These are phyloP conservation scores for Pistacia atlantica DNA, from an alignment of 345 rosid species.

Conservation along the genomic window DNA sequence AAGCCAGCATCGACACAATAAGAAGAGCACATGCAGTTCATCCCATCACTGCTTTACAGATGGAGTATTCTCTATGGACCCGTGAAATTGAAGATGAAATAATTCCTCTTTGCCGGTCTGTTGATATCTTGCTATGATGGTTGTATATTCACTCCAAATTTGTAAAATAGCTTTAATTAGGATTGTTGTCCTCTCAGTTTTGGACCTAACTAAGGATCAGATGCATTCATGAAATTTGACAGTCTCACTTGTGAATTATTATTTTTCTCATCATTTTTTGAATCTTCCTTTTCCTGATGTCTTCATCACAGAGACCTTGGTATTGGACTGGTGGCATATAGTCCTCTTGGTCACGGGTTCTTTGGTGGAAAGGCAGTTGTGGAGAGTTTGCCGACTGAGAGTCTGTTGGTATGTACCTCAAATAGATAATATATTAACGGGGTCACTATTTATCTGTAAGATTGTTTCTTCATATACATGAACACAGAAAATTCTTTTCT, in stretches of 20 bases:
- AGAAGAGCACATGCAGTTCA: slow-evolving; percentile 42
- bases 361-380: too few species aligned
- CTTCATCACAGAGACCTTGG: slow-evolving; percentile 36
- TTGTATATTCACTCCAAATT: too few species aligned
- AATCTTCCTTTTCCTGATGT: too few species aligned
- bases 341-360: too few species aligned
- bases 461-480: neutral
- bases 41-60: slow-evolving; percentile 19
- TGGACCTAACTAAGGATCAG: too few species aligned
- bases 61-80: slow-evolving; percentile 48
- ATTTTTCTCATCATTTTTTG: too few species aligned
- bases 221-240: too few species aligned
- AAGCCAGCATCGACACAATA: slow-evolving; percentile 40
- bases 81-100: slow-evolving; percentile 41
- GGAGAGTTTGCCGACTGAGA: slow-evolving; percentile 17
- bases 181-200: too few species aligned
- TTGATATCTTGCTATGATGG: neutral
- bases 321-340: slow-evolving; percentile 38
- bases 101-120: slow-evolving; percentile 41
- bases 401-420: slow-evolving; percentile 27
- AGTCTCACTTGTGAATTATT: too few species aligned
- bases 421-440: neutral
- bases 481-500: neutral
- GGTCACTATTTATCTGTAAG: neutral
- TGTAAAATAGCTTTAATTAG: too few species aligned